Evolutionary conservation across 352 stramenopile species (phyloP), one percentile per base, ranked within the genome.

Genomic region (Phytophthora colocasiae): DNA sequence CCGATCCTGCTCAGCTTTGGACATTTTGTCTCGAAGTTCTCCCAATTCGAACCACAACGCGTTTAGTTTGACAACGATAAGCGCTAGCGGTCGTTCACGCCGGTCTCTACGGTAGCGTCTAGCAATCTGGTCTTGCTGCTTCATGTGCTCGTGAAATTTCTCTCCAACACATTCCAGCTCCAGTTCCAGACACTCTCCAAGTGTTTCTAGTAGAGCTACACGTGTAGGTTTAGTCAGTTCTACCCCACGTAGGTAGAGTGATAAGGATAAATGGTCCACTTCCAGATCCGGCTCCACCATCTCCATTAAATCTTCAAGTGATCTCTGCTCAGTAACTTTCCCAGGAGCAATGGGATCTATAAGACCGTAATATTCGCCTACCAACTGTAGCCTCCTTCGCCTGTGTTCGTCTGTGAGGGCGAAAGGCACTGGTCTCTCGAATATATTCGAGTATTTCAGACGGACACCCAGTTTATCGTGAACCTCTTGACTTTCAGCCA

Each of bases 131-230:
- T 94, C 86, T 53, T 91, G 79, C 2, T 83, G 70, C 43, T 91
- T 92, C 77, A 94, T 79, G 48, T 91, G 71, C 0, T 72, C 50
- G 52, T 92, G 83, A 19, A 93, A 94, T 41, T 75, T 77, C 0
- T 54, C 56, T 2, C 83, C 86, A 31, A 93, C 54, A 24, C 84
- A 93, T 32, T 94, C 86, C 15, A 91, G 17, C 51, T 94, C 86
- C 0, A 94, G 80, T 44, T 73, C 59, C 0, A 94, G 36, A 31
- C 77, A 90, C 31, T 85, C 67, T 0, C 77, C 80, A 11, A 94
- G 66, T 15, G 80, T 83, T 14, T 88, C 73, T 36, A 92, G 58
- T 14, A 92, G 31, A 19, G 81, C 72, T 14, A 84, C 68, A 15
- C 84, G 81, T 5, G 77, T 92, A 38, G 83, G 75, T 58, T 89